Evolutionary conservation across 345 rosid genomes (phyloP).

Genomic region (sweet orange (Citrus sinensis)): DVS_A1.0 CM039168.1:3537501-3538000

Average conservation of each 20-base stretch:
- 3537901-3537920: slow-evolving; percentile 91
- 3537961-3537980: slow-evolving; percentile 2
- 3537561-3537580: not conserved
- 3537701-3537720: slow-evolving; percentile 53
- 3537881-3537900: slow-evolving; percentile 80
- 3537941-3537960: slow-evolving; percentile 83
- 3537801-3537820: slow-evolving; percentile 9
- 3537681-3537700: slow-evolving; percentile 73
- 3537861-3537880: slow-evolving; percentile 89
- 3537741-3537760: slow-evolving; percentile 68
- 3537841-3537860: slow-evolving; percentile 75
- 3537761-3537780: slow-evolving; percentile 3
- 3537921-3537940: slow-evolving; percentile 95
- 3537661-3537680: slow-evolving; percentile 81
- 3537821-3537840: slow-evolving; percentile 91
- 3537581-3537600: not conserved
- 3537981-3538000: not conserved
- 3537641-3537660: slow-evolving; percentile 15
- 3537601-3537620: slow-evolving; percentile 3
- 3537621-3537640: slow-evolving; percentile 8
- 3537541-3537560: not conserved
- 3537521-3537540: not conserved
- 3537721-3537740: slow-evolving; percentile 69
- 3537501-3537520: not conserved
- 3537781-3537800: slow-evolving; percentile 5